phyloP scores from a whole-genome alignment of 345 rosid genomes.

The Eucalyptus cloeziana region DNA sequence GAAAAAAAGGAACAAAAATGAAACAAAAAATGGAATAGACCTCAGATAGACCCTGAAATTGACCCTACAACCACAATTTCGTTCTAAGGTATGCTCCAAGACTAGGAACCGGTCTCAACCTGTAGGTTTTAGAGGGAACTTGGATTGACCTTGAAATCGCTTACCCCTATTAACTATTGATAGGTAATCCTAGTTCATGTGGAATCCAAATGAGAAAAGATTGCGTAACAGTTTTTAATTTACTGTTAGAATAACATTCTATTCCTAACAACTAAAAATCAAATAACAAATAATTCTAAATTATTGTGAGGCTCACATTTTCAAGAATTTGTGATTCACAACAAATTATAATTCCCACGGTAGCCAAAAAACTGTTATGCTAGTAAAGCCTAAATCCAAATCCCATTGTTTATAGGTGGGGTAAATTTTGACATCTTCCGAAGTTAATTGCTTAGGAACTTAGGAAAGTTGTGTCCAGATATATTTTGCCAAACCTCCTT shows the following conservation, averaged over 20 bases:
- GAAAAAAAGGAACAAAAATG: neutral
- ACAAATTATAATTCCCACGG: too few relatives aligned
- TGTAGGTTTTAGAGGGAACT: neutral
- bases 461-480: neutral
- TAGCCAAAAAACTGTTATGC: too few relatives aligned
- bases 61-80: neutral
- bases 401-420: neutral
- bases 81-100: neutral
- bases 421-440: neutral
- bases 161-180: neutral
- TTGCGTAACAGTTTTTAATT: too few relatives aligned
- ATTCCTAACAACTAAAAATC: too few relatives aligned
- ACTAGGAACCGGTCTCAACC: neutral
- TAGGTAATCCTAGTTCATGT: neutral
- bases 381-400: neutral
- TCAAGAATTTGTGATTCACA: too few relatives aligned
- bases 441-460: neutral
- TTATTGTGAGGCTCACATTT: accelerated
- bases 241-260: too few relatives aligned
- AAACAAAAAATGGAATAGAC: neutral
- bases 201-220: neutral
- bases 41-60: neutral
- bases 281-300: too few relatives aligned
- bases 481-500: neutral
- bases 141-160: neutral